A percentile compares a stretch with the other conserved stretches of the same genome.
phyloP scores from a whole-genome alignment of 108 stramenopile species.

The Cyclotella cryptica region DNA sequence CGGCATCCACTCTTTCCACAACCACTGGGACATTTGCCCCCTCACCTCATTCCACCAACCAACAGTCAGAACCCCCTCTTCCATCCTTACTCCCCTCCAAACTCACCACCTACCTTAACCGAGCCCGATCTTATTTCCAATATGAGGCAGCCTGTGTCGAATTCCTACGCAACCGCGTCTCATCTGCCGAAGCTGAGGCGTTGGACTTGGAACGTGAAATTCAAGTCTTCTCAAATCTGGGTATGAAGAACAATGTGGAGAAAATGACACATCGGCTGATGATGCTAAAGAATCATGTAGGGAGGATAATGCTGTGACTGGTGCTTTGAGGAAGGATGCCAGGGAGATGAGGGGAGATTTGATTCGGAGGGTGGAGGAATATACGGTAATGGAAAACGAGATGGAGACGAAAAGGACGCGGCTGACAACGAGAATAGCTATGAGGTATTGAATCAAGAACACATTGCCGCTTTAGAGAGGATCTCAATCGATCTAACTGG shows the following conservation, averaged over 20 bases:
- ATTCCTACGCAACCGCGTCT: constrained; percentile 25
- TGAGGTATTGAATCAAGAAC: constrained; percentile 11
- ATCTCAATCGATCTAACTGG: constrained; percentile 31
- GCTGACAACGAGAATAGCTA: neutral
- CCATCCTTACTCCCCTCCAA: constrained; percentile 9
- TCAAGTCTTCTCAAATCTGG: constrained; percentile 23
- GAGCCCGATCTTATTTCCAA: constrained; percentile 24
- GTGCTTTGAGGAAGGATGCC: constrained; percentile 24
- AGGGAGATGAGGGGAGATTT: constrained; percentile 32
- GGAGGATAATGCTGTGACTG: constrained; percentile 26
- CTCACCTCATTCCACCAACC: neutral
- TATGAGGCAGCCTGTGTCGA: constrained; percentile 27
- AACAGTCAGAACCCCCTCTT: constrained; percentile 7
- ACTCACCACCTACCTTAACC: constrained; percentile 20
- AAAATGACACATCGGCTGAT: constrained; percentile 3
- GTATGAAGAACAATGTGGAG: constrained; percentile 25
- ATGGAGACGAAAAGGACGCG: neutral
- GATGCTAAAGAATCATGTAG: constrained; percentile 20
- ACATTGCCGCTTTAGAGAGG: constrained; percentile 18
- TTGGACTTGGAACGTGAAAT: constrained; percentile 35
- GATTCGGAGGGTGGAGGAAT: constrained; percentile 32
- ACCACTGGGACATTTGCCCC: neutral
- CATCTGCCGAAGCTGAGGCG: constrained; percentile 6
- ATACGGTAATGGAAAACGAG: neutral
- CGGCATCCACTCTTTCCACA: neutral